A percentile compares a stretch with the other conserved stretches of the same genome.
Evolutionary conservation across 768 basidiomycete species (phyloP).

Genomic region (Favolaschia claudopus): DNA sequence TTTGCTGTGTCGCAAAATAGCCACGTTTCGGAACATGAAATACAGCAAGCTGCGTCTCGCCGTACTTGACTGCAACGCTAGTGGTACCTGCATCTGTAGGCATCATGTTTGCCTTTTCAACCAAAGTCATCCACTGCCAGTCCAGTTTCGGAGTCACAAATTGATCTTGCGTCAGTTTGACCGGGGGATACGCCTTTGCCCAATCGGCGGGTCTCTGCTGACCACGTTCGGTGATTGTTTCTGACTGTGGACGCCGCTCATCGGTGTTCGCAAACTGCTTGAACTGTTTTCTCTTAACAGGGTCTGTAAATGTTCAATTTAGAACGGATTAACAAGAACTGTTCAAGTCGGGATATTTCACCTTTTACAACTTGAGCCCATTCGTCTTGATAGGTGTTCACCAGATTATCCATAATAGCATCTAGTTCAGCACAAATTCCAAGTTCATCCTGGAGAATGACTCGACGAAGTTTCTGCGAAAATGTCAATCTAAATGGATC

Average conservation of each 20-base stretch:
- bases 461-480: conserved; percentile 61
- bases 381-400: conserved; percentile 73
- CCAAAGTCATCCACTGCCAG: conserved; percentile 67
- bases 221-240: conserved; percentile 65
- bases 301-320: conserved; percentile 38
- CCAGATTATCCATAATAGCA: conserved; percentile 66
- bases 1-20: conserved; percentile 74
- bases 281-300: conserved; percentile 56
- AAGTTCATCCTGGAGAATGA: conserved; percentile 74
- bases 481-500: background rate
- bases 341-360: conserved; percentile 25
- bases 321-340: conserved; percentile 26
- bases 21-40: conserved; percentile 68
- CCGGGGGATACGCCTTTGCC: conserved; percentile 61
- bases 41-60: conserved; percentile 72
- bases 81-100: conserved; percentile 56
- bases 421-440: conserved; percentile 78
- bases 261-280: conserved; percentile 73
- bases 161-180: conserved; percentile 49
- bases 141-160: conserved; percentile 52
- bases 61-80: conserved; percentile 64
- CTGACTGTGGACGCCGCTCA: conserved; percentile 52
- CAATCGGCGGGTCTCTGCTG: conserved; percentile 74
- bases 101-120: conserved; percentile 54
- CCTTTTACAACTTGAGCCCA: conserved; percentile 69